phyloP scores from a whole-genome alignment of 225 moss, liverwort and hornwort species.

The Asterella californica region DNA sequence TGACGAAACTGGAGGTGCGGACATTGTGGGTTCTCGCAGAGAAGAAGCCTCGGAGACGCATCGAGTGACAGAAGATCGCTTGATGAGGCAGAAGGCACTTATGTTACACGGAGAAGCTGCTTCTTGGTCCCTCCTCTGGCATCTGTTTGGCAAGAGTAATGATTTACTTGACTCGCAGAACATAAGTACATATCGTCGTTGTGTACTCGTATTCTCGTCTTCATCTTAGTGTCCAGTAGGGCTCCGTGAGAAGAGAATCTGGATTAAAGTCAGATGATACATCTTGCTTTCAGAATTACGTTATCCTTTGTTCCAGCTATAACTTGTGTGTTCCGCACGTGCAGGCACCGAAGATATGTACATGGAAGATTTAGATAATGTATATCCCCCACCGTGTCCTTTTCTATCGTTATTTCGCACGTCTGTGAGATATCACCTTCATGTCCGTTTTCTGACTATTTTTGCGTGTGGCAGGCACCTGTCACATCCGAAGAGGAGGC shows the following conservation, averaged over 20 bases:
- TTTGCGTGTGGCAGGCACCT: conserved; percentile 42
- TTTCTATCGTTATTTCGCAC: neutral
- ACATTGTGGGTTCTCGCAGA: conserved; percentile 18
- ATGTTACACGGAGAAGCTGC: conserved; percentile 94
- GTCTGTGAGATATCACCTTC: neutral
- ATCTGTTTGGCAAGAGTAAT: conserved; percentile 77
- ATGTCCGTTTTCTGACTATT: neutral
- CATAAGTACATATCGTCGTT: neutral
- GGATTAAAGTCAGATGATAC: neutral
- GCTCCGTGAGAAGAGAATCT: neutral
- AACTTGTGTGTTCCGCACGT: neutral
- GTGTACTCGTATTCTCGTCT: neutral
- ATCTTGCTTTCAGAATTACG: too few species aligned
- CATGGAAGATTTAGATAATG: conserved; percentile 58
- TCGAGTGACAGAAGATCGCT: conserved; percentile 88
- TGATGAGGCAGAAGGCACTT: conserved; percentile 90
- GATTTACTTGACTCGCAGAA: neutral
- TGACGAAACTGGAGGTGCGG: neutral
- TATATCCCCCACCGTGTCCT: conserved; percentile 4
- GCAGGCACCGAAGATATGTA: conserved; percentile 65
- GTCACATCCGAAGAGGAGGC: conserved; percentile 88
- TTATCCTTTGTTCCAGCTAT: neutral
- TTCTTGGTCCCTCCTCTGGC: conserved; percentile 89
- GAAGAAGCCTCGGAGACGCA: conserved; percentile 89
- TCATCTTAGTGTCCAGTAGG: neutral